Base-by-base conservation (phyloP, 2,329 filamentous ascomycete species). In the Exophiala mesophila region DNA sequence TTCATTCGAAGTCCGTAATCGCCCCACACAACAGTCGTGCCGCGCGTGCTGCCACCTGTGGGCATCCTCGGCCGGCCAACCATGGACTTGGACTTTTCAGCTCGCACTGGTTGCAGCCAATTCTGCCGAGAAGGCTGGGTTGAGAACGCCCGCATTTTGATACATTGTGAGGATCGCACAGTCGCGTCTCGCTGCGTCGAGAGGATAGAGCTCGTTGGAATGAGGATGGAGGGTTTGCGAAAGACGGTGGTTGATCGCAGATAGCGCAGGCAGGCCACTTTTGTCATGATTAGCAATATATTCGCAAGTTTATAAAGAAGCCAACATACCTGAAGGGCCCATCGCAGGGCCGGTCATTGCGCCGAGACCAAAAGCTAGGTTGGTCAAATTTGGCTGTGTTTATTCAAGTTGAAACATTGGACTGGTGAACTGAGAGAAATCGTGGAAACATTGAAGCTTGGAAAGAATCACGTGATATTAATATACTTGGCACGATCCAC, bases 11-110 rank as follows among this genome's bases (percentile, higher is more conserved):
- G 71, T 6, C 92, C 92, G 62, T 89, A 98, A 64, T 97, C 89
- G 41, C 92, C 92, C 88, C 88, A 97, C 44, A 94, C 81, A 15
- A 98, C 85, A 0, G 90, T 97, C 24, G 92, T 98, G 55, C 92
- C 92, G 63, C 94, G 88, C 24, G 77, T 82, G 41, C 86, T 94
- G 48, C 92, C 92, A 49, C 92, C 92, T 0, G 89, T 98, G 17
- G 86, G 78, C 36, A 97, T 88, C 57, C 88, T 80, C 36, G 86
- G 83, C 2, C 88, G 80, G 28, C 90, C 92, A 70, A 96, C 96
- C 52, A 77, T 77, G 55, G 88, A 89, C 73, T 94, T 94, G 65
- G 86, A 87, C 60, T 80, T 83, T 62, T 88, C 89, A 53, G 86
- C 80, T 57, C 82, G 68, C 57, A 79, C 83, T 23, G 90, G 90